Base-by-base conservation (phyloP, 139 green algal species). In the Closterium sp. region DNA sequence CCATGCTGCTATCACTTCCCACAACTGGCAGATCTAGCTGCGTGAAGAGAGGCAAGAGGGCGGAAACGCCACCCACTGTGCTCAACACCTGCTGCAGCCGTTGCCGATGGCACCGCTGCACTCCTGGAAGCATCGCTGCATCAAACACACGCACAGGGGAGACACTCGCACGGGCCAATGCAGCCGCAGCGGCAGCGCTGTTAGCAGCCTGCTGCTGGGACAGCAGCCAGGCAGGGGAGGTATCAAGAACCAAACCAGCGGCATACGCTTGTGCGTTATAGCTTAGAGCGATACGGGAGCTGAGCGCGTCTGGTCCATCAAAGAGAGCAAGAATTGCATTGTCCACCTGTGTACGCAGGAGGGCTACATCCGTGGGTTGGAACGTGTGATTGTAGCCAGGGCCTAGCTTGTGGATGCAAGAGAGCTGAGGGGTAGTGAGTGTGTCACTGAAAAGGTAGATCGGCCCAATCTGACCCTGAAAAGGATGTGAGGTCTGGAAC, bases 351-450 rank as follows among this genome's bases (percentile, higher is more conserved):
- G 62, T 79, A 24, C 62, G 62, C 62, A 79, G 62, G 62, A 79
- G 62, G 17, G 62, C 62, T 79, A 79, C 62, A 79, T 94, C 91
- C 28, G 28, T 30, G 89, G 32, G 29, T n/a, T 31, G 45, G 88
- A 94, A 94, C 5, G 91, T 93, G 91, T 93, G 93, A 31, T 93
- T 94, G 88, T 94, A 94, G 24, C 34, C 88, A 22, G 91, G 88
- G 28, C 91, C 91, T 28, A 94, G 88, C 38, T 28, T 24, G 88
- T 91, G 32, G 9, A 94, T 84, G 34, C 30, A 91, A 24, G n/a
- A 91, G n/a, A 90, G 31, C 31, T 94, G 91, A 24, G 88, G 24
- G 9, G 89, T 10, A 24, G 91, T 27, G 21, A 94, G 86, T 17
- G 42, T 19, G 32, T 94, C 91, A 13, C 93, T 90, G 31, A 94